Conservation (phyloP, 371 early-diverging fungal species). For the Mortierella polycephala region DNA sequence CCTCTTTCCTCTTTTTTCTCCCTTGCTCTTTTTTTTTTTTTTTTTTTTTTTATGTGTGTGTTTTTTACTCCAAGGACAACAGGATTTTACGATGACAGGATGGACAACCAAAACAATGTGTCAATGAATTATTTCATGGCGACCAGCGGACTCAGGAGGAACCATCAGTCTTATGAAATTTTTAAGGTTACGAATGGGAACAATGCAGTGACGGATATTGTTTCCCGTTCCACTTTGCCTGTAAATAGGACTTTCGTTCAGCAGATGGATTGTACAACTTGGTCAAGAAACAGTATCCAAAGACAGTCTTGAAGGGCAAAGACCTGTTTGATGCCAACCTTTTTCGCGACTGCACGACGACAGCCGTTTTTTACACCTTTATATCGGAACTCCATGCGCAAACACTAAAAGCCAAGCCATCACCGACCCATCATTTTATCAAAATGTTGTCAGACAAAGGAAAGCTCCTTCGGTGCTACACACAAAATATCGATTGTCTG, state of each 20-base stretch:
- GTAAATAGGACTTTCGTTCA: slow-evolving; percentile 83
- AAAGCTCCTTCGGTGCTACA: slow-evolving; percentile 89
- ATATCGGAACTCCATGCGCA: slow-evolving; percentile 91
- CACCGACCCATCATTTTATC: slow-evolving; percentile 92
- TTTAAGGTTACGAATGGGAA: too few relatives aligned
- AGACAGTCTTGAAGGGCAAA: slow-evolving; percentile 82
- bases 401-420: slow-evolving; percentile 78
- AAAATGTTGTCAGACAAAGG: slow-evolving; percentile 76
- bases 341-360: slow-evolving; percentile 79
- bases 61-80: neutral
- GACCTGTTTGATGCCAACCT: slow-evolving; percentile 97
- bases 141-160: neutral
- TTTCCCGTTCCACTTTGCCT: neutral
- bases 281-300: slow-evolving; percentile 84
- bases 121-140: neutral
- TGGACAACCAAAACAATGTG: neutral
- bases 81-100: neutral
- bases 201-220: too few relatives aligned
- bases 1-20: neutral
- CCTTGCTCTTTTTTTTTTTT: neutral
- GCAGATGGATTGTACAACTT: slow-evolving; percentile 81
- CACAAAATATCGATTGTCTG: slow-evolving; percentile 98
- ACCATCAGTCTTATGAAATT: too few relatives aligned
- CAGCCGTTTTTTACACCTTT: slow-evolving; percentile 91
- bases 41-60: neutral